Evolutionary conservation across 192 early-diverging fungal species (phyloP).

Genomic region (Gorgonomyces haynaldii): DNA sequence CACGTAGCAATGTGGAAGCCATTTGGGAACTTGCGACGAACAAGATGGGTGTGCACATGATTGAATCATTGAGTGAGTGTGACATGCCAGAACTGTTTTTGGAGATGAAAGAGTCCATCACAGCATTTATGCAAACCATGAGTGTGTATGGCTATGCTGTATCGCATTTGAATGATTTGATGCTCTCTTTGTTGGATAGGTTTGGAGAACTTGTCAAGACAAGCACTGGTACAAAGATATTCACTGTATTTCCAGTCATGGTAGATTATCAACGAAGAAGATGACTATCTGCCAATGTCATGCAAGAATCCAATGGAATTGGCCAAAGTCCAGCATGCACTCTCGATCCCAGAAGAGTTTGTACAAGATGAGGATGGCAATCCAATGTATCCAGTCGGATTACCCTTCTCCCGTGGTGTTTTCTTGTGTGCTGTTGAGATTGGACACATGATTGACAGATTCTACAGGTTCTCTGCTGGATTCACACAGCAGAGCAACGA

Average conservation of each 20-base stretch:
- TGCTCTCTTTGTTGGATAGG: slow-evolving; percentile 64
- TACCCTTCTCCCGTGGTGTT: slow-evolving; percentile 77
- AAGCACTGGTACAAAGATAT: slow-evolving; percentile 52
- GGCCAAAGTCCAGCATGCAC: slow-evolving; percentile 46
- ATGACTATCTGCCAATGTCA: slow-evolving; percentile 70
- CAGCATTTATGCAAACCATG: slow-evolving; percentile 83
- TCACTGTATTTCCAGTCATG: slow-evolving; percentile 31
- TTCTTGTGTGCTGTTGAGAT: slow-evolving; percentile 59
- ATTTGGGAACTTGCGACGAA: slow-evolving; percentile 80
- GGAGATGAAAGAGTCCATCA: slow-evolving; percentile 62
- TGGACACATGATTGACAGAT: slow-evolving; percentile 58
- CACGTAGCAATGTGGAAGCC: slow-evolving; percentile 63
- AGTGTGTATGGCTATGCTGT: slow-evolving; percentile 74
- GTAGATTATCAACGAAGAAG: slow-evolving; percentile 60
- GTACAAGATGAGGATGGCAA: slow-evolving; percentile 2
- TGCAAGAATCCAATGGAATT: slow-evolving; percentile 54
- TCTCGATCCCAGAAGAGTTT: slow-evolving; percentile 47
- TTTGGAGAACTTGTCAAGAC: slow-evolving; percentile 67
- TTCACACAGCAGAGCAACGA: slow-evolving; percentile 71
- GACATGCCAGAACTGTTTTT: slow-evolving; percentile 68
- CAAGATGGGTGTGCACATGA: slow-evolving; percentile 68
- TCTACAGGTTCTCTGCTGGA: slow-evolving; percentile 75
- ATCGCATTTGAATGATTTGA: slow-evolving; percentile 51
- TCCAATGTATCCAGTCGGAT: slow-evolving; percentile 50
- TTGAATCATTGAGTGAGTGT: slow-evolving; percentile 68